Percentiles rank a stretch among this genome's conserved stretches.
Conservation (phyloP, 345 rosid species). For the Eucalyptus cloeziana region DNA sequence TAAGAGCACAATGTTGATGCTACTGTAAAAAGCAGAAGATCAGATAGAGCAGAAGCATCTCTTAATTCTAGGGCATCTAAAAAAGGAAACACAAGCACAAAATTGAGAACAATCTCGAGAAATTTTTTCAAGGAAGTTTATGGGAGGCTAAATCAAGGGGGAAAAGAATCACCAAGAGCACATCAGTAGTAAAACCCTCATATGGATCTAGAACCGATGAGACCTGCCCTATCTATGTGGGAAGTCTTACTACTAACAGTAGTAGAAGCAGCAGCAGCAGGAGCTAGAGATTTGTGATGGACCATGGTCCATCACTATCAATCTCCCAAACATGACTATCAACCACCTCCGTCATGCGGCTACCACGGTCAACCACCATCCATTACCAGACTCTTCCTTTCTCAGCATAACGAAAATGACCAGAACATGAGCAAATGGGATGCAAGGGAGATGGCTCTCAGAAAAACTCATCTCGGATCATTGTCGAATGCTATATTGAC, state of each 20-base stretch:
- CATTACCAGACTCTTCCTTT: too few relatives aligned
- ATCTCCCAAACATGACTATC: neutral
- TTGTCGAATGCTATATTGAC: too few relatives aligned
- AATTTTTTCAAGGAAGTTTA: neutral
- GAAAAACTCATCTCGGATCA: too few relatives aligned
- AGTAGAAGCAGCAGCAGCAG: neutral
- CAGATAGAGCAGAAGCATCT: neutral
- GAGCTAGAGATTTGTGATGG: neutral
- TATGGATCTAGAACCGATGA: neutral
- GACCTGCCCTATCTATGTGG: neutral
- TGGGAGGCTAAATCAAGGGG: neutral
- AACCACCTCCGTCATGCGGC: too few relatives aligned
- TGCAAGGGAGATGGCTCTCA: too few relatives aligned
- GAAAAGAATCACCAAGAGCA: neutral
- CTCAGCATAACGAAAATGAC: too few relatives aligned
- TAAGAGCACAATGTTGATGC: neutral
- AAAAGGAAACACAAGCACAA: neutral
- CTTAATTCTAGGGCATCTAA: neutral
- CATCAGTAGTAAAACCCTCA: neutral
- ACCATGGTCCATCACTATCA: neutral
- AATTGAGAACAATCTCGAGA: neutral
- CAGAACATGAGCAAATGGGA: too few relatives aligned
- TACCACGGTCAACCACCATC: too few relatives aligned
- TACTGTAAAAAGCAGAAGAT: neutral
- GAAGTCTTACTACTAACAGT: neutral